A percentile compares a stretch with the other conserved stretches of the same genome.
These are phyloP conservation scores for Hypocreales sp. DNA, from an alignment of 2,329 filamentous ascomycete genomes.

Conservation along the genomic window DNA sequence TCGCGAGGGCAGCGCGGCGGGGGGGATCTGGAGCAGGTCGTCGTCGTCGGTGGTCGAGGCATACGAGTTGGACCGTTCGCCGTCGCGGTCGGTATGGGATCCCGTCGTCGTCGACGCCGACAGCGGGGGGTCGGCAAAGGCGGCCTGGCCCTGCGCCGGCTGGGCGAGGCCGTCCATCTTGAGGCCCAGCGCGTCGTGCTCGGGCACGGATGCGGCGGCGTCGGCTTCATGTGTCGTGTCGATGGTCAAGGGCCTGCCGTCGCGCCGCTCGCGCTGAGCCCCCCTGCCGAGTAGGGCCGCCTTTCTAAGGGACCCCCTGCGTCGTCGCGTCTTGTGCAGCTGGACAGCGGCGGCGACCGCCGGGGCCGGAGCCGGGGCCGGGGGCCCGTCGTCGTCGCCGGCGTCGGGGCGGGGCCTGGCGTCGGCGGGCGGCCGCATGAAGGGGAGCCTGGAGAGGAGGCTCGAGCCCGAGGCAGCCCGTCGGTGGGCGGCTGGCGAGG, in stretches of 20 bases:
- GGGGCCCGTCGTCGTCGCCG: conserved; percentile 14
- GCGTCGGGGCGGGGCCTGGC: conserved; percentile 11
- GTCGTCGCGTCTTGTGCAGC: conserved; percentile 42
- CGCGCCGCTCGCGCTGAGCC: conserved; percentile 43
- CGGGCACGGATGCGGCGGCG: conserved; percentile 7
- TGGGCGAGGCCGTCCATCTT: conserved; percentile 30
- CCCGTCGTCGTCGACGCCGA: conserved; percentile 6
- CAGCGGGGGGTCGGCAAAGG: conserved; percentile 5
- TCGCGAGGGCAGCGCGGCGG: conserved; percentile 25
- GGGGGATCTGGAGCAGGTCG: conserved; percentile 52
- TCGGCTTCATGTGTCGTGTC: conserved; percentile 19
- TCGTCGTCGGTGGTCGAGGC: conserved; percentile 64
- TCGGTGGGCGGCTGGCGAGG: conserved; percentile 8
- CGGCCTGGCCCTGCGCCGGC: conserved; percentile 24
- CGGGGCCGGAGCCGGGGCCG: conserved; percentile 9
- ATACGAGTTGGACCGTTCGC: conserved; percentile 26
- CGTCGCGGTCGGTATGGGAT: conserved; percentile 7
- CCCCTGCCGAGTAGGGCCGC: conserved; percentile 69
- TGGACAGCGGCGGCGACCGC: conserved; percentile 17
- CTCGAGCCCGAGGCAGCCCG: conserved; percentile 44
- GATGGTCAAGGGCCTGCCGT: conserved; percentile 28
- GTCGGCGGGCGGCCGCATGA: conserved; percentile 36
- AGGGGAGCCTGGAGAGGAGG: conserved; percentile 54
- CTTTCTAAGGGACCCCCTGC: conserved; percentile 77
- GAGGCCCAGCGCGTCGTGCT: conserved; percentile 25